Conservation (phyloP, 1,139 yeast genomes). For the Meyerozyma sp. region DNA sequence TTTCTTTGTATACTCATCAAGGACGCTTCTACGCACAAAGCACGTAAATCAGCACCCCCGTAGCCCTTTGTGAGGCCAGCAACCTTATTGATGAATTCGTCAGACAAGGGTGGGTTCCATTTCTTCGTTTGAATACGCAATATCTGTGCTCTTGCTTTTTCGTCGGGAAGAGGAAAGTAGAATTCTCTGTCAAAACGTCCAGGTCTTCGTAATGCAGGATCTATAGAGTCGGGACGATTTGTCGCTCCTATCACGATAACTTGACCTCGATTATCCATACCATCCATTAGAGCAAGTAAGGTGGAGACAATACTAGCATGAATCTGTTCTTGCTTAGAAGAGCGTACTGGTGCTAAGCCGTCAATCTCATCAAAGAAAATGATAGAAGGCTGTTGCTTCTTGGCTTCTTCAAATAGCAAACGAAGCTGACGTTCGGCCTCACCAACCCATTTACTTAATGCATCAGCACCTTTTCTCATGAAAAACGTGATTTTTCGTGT, state of each 20-base stretch:
- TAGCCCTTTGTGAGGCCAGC: conserved; percentile 89
- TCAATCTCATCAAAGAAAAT: conserved; percentile 97
- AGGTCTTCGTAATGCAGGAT: conserved; percentile 95
- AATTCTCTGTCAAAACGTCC: conserved; percentile 98
- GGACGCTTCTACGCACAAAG: conserved; percentile 94
- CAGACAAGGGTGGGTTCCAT: conserved; percentile 74
- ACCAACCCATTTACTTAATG: conserved; percentile 97
- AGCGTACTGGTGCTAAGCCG: conserved; percentile 96
- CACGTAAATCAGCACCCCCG: conserved; percentile 97
- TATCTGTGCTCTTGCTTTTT: conserved; percentile 72
- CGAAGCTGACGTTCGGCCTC: conserved; percentile 96
- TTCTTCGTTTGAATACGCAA: conserved; percentile 79
- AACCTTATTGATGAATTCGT: conserved; percentile 56
- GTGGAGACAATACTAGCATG: conserved; percentile 98
- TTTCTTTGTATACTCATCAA: conserved; percentile 84
- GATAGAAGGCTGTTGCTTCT: conserved; percentile 91
- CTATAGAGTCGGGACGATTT: conserved; percentile 94
- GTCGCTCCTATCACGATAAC: conserved; percentile 98
- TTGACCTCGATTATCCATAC: conserved; percentile 96
- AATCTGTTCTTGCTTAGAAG: conserved; percentile 95
- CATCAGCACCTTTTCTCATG: conserved; percentile 98
- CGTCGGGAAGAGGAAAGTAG: conserved; percentile 89
- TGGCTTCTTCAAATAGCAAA: conserved; percentile 89
- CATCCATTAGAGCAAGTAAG: conserved; percentile 92
- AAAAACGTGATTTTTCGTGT: conserved; percentile 85